Percentiles rank a stretch among this genome's conserved stretches.
Conservation (phyloP, 768 basidiomycete species). For the Butyriboletus loyo region DNA sequence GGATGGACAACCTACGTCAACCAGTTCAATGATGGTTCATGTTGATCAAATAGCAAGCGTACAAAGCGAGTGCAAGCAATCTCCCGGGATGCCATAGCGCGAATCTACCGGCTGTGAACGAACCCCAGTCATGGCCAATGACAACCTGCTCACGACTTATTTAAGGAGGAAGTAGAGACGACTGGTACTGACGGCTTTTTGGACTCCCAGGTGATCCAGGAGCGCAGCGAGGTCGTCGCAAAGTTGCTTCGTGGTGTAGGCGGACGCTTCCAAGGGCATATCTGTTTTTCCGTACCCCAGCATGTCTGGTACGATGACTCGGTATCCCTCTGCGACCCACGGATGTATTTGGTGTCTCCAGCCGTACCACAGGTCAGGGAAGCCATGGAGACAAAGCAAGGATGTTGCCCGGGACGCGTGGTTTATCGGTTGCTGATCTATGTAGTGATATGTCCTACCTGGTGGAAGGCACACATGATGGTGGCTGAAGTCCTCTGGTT, state of each 20-base stretch:
- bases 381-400: conserved; percentile 75
- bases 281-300: conserved; percentile 65
- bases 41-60: conserved; percentile 22
- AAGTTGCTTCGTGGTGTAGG: conserved; percentile 60
- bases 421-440: conserved; percentile 58
- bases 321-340: conserved; percentile 60
- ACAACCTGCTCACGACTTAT: conserved; percentile 42
- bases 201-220: conserved; percentile 52
- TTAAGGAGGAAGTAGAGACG: not conserved
- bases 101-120: conserved; percentile 60
- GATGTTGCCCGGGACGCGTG: conserved; percentile 43
- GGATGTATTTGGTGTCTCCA: conserved; percentile 74
- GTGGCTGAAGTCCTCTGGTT: conserved; percentile 34
- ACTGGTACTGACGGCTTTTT: conserved; percentile 47
- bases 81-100: conserved; percentile 71
- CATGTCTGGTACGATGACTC: conserved; percentile 53
- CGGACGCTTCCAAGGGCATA: conserved; percentile 50
- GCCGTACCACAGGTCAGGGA: conserved; percentile 72
- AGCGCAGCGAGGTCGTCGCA: conserved; percentile 64
- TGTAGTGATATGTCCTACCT: conserved; percentile 64
- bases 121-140: conserved; percentile 83
- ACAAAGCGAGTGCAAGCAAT: conserved; percentile 58
- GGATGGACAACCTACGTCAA: conserved; percentile 54
- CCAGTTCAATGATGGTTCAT: not conserved
- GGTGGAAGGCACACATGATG: conserved; percentile 50